Conservation (phyloP, 768 basidiomycete species). For the Hericium coralloides region DNA sequence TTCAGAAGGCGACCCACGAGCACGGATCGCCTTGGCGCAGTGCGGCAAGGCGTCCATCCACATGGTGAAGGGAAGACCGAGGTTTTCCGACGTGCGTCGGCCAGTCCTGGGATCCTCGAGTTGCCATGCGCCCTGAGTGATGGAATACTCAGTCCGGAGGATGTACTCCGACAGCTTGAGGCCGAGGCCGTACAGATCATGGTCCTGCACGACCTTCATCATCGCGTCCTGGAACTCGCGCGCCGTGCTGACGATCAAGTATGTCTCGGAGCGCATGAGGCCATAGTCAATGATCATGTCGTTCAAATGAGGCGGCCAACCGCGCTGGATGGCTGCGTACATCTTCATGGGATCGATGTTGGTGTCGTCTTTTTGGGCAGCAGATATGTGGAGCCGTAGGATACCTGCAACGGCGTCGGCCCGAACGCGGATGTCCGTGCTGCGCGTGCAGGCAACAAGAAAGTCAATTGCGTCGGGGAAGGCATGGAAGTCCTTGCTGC, state of each 20-base stretch:
- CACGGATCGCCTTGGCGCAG: constrained; percentile 49
- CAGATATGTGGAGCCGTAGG: constrained; percentile 37
- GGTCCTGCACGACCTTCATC: constrained; percentile 37
- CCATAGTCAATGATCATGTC: constrained; percentile 44
- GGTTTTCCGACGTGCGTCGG: constrained; percentile 27
- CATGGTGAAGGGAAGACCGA: constrained; percentile 50
- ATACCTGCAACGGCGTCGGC: constrained; percentile 45
- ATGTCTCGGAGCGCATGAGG: constrained; percentile 35
- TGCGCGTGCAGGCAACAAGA: constrained; percentile 47
- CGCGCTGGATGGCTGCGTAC: constrained; percentile 30
- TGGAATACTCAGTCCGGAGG: constrained; percentile 49
- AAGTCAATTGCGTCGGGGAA: constrained; percentile 38
- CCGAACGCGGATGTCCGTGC: constrained; percentile 44
- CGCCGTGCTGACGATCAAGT: constrained; percentile 30
- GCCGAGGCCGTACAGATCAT: constrained; percentile 44
- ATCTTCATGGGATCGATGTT: constrained; percentile 41
- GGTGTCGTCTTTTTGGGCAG: constrained; percentile 36
- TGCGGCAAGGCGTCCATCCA: constrained; percentile 52
- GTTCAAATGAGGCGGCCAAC: constrained; percentile 37
- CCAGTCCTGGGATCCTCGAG: constrained; percentile 34
- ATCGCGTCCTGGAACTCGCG: constrained; percentile 44
- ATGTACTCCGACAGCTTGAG: constrained; percentile 40
- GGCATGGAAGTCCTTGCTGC: constrained; percentile 33
- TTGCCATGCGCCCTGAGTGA: constrained; percentile 49
- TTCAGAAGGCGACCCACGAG: constrained; percentile 30